Evolutionary conservation across 495 filamentous ascomycete species (phyloP), one percentile per base, ranked within the genome.

Genomic region (Podospora comata): DNA sequence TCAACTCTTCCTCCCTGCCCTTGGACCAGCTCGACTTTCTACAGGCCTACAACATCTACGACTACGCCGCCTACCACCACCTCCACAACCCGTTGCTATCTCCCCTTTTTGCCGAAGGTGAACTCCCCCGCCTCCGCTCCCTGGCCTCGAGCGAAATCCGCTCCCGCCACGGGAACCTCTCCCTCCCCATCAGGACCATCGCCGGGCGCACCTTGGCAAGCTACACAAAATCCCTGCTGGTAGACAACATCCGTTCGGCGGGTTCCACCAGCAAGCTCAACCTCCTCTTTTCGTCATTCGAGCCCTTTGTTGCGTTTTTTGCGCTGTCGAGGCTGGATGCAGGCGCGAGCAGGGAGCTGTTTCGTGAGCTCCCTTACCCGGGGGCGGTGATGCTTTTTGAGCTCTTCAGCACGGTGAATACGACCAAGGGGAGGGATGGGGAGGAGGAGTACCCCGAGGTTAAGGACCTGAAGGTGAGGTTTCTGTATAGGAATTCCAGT

Each of bases 361-460:
- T 82, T 68, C 32, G 56, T 4, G 63, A 67, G 4, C 75, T 83
- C 23, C 81, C 81, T 6, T 48, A 71, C 13, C 78, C 78, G 3
- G 80, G 81, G 19, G 71, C 79, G 0, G 74, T 77, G 15, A 77
- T 83, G 72, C 68, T 79, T 7, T 81, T 83, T 58, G 81, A 83
- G 70, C 68, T 83, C 23, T 81, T 79, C 67, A 20, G 30, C n/a
- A 74, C 73, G 20, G 27, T 66, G 20, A 67, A 67, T 61, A 13
- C 9, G 39, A 9, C 9, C 2, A 48, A 5, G 2, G 39, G 39
- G 39, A 6, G 13, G 39, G 39, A 48, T 13, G 39, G 39, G 9
- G 63, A 71, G 16, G n/a, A 62, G 67, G 1, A 26, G 0, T 77
- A 72, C 65, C 76, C 79, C 0, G 16, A 65, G 16, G 59, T 61